phyloP scores from a whole-genome alignment of 1,139 yeast genomes.

The Zygoascus sp. region DNA sequence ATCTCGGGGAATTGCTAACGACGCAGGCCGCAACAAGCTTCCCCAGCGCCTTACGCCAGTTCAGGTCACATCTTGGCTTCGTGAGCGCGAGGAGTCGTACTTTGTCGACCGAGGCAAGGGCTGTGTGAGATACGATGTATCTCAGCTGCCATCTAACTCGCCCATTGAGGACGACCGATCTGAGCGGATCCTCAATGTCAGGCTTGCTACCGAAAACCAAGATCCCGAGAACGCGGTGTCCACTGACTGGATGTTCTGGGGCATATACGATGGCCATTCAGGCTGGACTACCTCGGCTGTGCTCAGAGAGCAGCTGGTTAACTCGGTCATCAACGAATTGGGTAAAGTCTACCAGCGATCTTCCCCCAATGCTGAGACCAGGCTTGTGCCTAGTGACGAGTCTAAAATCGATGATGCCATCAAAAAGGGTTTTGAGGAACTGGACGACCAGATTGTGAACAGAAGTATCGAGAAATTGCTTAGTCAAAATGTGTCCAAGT shows the following conservation, averaged over 20 bases:
- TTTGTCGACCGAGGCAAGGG: slow-evolving; percentile 81
- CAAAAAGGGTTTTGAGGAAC: slow-evolving; percentile 68
- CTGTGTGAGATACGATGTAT: slow-evolving; percentile 83
- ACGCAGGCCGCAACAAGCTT: slow-evolving; percentile 5
- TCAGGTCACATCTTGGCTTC: slow-evolving; percentile 65
- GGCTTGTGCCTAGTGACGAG: slow-evolving; percentile 53
- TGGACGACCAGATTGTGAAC: slow-evolving; percentile 84
- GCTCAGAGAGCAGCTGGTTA: slow-evolving; percentile 72
- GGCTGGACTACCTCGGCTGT: slow-evolving; percentile 92
- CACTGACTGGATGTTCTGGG: slow-evolving; percentile 93
- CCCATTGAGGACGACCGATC: slow-evolving; percentile 95
- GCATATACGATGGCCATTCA: slow-evolving; percentile 94
- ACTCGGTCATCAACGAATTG: slow-evolving; percentile 71
- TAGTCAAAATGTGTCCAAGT: slow-evolving; percentile 50
- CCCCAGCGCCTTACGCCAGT: slow-evolving; percentile 50
- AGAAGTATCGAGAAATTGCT: slow-evolving; percentile 67
- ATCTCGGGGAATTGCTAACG: slow-evolving; percentile 12
- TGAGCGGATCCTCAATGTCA: slow-evolving; percentile 81
- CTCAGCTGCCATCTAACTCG: slow-evolving; percentile 85
- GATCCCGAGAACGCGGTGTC: slow-evolving; percentile 33
- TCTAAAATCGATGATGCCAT: slow-evolving; percentile 77
- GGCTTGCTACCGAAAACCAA: slow-evolving; percentile 38
- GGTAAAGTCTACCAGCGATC: slow-evolving; percentile 55
- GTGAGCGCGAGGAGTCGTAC: slow-evolving; percentile 77
- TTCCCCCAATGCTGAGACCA: slow-evolving; percentile 32